Base-by-base conservation (phyloP, 768 basidiomycete genomes). In the Hericium coralloides region DNA sequence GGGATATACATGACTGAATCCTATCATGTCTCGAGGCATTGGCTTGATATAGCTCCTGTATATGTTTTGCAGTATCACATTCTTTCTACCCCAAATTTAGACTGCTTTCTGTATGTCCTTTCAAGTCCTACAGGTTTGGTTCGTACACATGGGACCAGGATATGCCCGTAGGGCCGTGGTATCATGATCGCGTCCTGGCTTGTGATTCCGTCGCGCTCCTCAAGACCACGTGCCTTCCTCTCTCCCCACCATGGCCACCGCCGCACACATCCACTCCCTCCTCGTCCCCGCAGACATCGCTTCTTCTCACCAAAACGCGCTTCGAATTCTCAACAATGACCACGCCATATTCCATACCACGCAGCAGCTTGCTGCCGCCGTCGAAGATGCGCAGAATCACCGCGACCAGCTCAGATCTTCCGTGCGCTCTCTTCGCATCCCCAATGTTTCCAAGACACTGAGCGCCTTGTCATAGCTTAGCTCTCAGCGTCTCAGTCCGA, bases 391-490 rank as follows among this genome's bases (percentile, higher is more conserved):
- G 7, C 69, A 73, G 45, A 63, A 64, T 15, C 58, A 63, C 20
- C 58, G 61, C 43, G 65, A 70, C 18, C 55, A 61, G 7, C 64
- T 71, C 12, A 60, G 61, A 10, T 22, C 43, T 20, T 66, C 66
- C 61, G 71, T 72, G 64, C 68, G 69, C 63, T 15, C 22, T 39
- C 18, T n/a, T 41, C 31, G 22, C n/a, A 38, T 52, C 63, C 59
- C 41, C 26, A 50, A 3, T 10, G 50, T 36, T 25, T 18, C 52
- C 36, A 43, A 62, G 38, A 38, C 57, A 61, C 70, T 76, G 67
- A 78, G 66, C 63, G 57, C 67, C 69, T 54, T 63, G 64, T 72
- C 76, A 61, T 75, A 79, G 79, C 68, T 78, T 65, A 90, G 88
- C 75, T 86, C 61, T 66, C 72, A 48, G 66, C 72, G 41, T 89